Evolutionary conservation across 179 eudicot species (phyloP), one percentile per base, ranked within the genome.

Genomic region (Nepenthes alata): DNA sequence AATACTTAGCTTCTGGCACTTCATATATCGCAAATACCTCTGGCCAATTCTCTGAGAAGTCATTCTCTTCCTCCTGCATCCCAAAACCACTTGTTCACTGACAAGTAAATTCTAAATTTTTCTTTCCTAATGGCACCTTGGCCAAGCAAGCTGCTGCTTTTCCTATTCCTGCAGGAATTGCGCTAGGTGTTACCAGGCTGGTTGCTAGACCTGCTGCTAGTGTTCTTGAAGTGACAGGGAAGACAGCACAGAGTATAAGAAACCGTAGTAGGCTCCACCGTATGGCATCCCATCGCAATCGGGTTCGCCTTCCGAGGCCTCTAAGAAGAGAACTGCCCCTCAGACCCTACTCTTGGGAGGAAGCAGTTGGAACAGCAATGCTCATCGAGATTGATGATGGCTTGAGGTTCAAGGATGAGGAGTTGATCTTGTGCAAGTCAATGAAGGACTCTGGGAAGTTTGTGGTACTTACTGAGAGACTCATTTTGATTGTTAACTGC

Each of bases 161-260:
- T 53, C 7, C 11, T 47, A 13, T 37, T 37, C 60, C 54, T 62
- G 63, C 81, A 91, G 97, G 98, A 74, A 67, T 93, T 58, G 98
- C 95, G 11, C 73, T 89, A 12, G 98, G 98, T 59, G 84, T 89
- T 34, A 89, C 98, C 14, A 96, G 96, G 58, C 91, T 93, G 57
- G 93, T 93, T 62, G 96, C 96, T 45, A 83, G 85, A 73, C 96
- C 98, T 57, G 96, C 96, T 34, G 98, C 98, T 3, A 93, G 98
- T 73, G 88, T 93, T 55, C 88, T 93, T n/a, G 96, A 89, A 71
- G 96, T 83, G 53, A 89, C 98, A 0, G 96, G 91, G 36, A 93
- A 77, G 79, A 86, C 98, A 62, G 98, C 98, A 57, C 98, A 82
- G 61, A 93, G 98, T 61, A 93, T 93, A 61, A 80, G 96, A 73